Base-by-base conservation (phyloP, 169 alveolate species). In the Cryptosporidium meleagridis region DNA sequence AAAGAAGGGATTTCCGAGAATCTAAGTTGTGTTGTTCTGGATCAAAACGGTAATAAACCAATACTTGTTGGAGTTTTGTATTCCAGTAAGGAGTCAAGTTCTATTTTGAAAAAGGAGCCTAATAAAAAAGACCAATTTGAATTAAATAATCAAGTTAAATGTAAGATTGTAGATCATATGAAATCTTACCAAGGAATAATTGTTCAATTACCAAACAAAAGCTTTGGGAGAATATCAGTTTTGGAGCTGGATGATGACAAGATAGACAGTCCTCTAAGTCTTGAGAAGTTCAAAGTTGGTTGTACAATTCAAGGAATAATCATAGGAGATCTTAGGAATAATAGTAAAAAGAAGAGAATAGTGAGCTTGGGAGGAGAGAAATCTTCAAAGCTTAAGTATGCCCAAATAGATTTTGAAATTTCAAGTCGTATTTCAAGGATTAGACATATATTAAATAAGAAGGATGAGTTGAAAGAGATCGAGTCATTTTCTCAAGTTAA, bases 191-290 rank as follows among this genome's bases (percentile, higher is more conserved):
- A 62, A 21, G 89, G 89, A 37, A 21, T 80, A 39, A 44, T 80
- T 29, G 89, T 80, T 3, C 73, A 80, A 26, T 29, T 80, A 4
- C 39, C 33, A 14, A 70, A 80, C 29, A 80, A 80, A 44, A 80
- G 75, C 29, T 80, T 44, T 80, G 89, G 89, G 23, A 80, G 80
- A 21, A 80, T 80, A 26, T 67, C 52, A 31, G 23, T 59, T n/a
- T 41, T 65, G 48, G 89, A 80, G 39, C 35, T 80, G 53, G 89
- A 80, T 62, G 89, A 80, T 48, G 68, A 62, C 10, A 41, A 29
- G 16, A 5, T 80, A 8, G 75, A 80, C 53, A 65, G 41, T 3
- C 89, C 89, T 23, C 18, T 80, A 29, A 37, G 51, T 12, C 26
- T 62, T 14, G 89, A 80, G 26, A 80, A 48, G 37, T 80, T 23